Percentiles rank a stretch among this genome's conserved stretches.
Conservation (phyloP, 2,329 filamentous ascomycete species). For the Microascus cirrosus region DNA sequence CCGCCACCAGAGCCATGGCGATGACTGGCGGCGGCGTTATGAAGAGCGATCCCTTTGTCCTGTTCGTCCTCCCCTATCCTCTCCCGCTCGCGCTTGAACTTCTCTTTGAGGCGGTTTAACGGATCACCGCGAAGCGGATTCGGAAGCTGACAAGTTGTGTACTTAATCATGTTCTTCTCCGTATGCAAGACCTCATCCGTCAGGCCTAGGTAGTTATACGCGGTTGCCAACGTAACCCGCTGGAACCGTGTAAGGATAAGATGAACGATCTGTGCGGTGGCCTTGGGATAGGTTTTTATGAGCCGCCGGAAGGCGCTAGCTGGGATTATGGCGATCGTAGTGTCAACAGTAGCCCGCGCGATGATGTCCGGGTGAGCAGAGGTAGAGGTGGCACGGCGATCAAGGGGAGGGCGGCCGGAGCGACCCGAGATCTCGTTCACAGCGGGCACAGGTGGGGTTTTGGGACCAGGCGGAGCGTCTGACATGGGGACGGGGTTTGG, state of each 20-base stretch:
- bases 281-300: conserved; percentile 89
- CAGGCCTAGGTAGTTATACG: conserved; percentile 85
- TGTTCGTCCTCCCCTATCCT: conserved; percentile 70
- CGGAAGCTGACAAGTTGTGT: conserved; percentile 81
- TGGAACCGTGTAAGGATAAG: conserved; percentile 93
- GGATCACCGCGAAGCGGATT: conserved; percentile 81
- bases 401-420: conserved; percentile 15
- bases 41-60: conserved; percentile 86
- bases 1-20: conserved; percentile 49
- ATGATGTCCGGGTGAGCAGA: conserved; percentile 96
- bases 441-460: conserved; percentile 66
- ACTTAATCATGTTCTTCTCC: conserved; percentile 87
- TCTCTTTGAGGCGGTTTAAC: conserved; percentile 77
- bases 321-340: conserved; percentile 95
- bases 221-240: conserved; percentile 86
- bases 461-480: conserved; percentile 9
- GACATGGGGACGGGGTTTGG: not conserved
- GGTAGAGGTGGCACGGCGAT: conserved; percentile 37
- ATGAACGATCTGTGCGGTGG: conserved; percentile 93
- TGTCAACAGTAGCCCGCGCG: conserved; percentile 90
- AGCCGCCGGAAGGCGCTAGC: conserved; percentile 89
- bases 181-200: conserved; percentile 87
- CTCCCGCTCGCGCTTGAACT: conserved; percentile 78
- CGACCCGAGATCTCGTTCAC: conserved; percentile 36
- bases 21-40: conserved; percentile 61